phyloP scores from a whole-genome alignment of 129 eudicot genomes.

The Helichrysum umbraculigerum region DNA sequence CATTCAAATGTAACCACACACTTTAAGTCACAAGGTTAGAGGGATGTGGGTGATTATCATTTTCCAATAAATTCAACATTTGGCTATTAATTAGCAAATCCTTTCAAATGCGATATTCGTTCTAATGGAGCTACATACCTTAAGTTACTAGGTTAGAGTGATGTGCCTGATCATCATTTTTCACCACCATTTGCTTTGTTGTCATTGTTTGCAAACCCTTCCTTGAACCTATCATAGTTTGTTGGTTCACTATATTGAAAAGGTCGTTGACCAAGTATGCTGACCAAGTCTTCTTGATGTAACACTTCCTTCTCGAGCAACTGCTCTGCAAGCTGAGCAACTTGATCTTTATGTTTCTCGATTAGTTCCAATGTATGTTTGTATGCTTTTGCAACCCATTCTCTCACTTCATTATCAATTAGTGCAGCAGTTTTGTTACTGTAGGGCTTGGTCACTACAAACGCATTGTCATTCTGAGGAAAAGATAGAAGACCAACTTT shows the following conservation, averaged over 20 bases:
- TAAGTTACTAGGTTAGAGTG: slow-evolving; percentile 34
- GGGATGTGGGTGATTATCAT: too few species aligned
- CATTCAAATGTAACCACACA: not conserved
- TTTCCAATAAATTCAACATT: too few species aligned
- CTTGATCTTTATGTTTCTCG: slow-evolving; percentile 78
- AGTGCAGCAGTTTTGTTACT: slow-evolving; percentile 79
- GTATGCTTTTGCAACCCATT: slow-evolving; percentile 80
- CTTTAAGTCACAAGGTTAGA: too few species aligned
- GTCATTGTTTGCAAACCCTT: slow-evolving; percentile 45
- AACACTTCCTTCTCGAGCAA: slow-evolving; percentile 78
- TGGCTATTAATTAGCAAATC: not conserved
- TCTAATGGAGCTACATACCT: slow-evolving; percentile 10
- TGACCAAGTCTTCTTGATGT: slow-evolving; percentile 75
- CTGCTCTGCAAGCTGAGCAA: slow-evolving; percentile 19
- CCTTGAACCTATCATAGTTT: slow-evolving; percentile 75
- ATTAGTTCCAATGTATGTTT: slow-evolving; percentile 51
- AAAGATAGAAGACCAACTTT: slow-evolving; percentile 91
- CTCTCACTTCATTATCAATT: slow-evolving; percentile 81
- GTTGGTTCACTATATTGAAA: slow-evolving; percentile 59
- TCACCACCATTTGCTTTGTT: slow-evolving; percentile 16
- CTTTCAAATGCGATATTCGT: slow-evolving; percentile 12
- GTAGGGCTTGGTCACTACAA: slow-evolving; percentile 78
- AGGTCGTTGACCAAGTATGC: slow-evolving; percentile 75
- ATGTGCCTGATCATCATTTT: slow-evolving; percentile 40
- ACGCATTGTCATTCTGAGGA: slow-evolving; percentile 64